Conservation (phyloP, 2,329 filamentous ascomycete species). For the Ilyonectria sp. region DNA sequence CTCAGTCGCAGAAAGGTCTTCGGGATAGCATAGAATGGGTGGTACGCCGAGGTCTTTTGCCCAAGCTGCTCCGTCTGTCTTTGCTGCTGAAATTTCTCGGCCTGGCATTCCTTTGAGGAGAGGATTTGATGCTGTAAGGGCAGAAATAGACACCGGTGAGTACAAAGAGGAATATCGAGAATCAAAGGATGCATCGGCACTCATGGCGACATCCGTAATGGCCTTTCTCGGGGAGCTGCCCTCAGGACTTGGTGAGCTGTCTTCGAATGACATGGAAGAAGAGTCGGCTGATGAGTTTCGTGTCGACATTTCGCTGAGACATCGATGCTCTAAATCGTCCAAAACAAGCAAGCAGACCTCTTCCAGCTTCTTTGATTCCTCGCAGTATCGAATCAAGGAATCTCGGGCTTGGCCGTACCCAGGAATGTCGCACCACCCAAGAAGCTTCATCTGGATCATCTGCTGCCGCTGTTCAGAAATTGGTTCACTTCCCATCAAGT, state of each 20-base stretch:
- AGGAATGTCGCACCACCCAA: conserved; percentile 52
- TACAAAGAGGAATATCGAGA: conserved; percentile 12
- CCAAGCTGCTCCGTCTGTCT: conserved; percentile 56
- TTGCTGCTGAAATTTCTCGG: conserved; percentile 56
- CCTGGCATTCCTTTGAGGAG: conserved; percentile 57
- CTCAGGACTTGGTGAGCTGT: conserved; percentile 30
- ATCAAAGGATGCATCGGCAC: conserved; percentile 22
- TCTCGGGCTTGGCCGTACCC: conserved; percentile 49
- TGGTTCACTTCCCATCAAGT: conserved; percentile 49
- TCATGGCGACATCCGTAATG: conserved; percentile 29
- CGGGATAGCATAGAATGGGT: conserved; percentile 52
- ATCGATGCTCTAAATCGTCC: conserved; percentile 34
- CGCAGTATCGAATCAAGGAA: conserved; percentile 50
- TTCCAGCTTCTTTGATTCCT: conserved; percentile 55
- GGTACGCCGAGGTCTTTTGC: conserved; percentile 49
- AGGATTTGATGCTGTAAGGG: conserved; percentile 57
- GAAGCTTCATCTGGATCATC: conserved; percentile 51
- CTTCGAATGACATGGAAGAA: conserved; percentile 27
- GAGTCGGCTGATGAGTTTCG: conserved; percentile 25
- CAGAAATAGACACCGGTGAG: conserved; percentile 9
- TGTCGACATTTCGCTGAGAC: conserved; percentile 11
- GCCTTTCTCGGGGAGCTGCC: conserved; percentile 16
- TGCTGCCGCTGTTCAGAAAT: conserved; percentile 39
- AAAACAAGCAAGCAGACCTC: conserved; percentile 48
- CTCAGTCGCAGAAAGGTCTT: conserved; percentile 52